A percentile compares a stretch with the other conserved stretches of the same genome.
These are phyloP conservation scores for Citrus reticulata DNA, from an alignment of 345 rosid species.

Conservation along the genomic window DNA sequence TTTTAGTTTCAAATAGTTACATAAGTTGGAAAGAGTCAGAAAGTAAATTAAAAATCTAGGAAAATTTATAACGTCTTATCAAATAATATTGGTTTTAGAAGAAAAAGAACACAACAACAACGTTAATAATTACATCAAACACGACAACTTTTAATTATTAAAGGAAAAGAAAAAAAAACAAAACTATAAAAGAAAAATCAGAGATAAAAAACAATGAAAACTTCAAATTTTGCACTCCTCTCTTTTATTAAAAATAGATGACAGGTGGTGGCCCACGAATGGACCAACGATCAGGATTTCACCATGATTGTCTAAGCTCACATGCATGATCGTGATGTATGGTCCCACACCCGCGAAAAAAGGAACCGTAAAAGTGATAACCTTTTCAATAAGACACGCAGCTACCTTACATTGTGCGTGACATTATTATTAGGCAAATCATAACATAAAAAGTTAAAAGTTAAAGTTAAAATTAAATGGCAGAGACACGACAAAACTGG, in stretches of 20 bases:
- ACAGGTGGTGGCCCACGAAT: neutral
- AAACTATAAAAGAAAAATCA: neutral
- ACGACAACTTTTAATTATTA: neutral
- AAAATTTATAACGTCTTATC: too few species aligned
- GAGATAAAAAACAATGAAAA: too few species aligned
- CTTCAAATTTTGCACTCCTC: too few species aligned
- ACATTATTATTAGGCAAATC: neutral
- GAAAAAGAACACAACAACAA: neutral
- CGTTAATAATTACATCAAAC: neutral
- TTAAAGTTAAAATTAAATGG: neutral
- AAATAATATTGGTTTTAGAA: too few species aligned
- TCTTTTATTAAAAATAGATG: too few species aligned
- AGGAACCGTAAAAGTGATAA: neutral
- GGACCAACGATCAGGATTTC: neutral
- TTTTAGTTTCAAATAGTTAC: too few species aligned
- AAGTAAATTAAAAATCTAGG: too few species aligned
- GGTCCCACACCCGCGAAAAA: neutral
- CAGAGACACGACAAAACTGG: neutral
- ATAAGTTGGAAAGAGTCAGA: too few species aligned
- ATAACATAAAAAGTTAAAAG: neutral
- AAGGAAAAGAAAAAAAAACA: neutral
- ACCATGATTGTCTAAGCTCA: neutral
- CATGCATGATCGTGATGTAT: neutral
- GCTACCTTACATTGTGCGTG: neutral
- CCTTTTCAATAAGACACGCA: neutral